Percentiles rank a stretch among this genome's conserved stretches.
Evolutionary conservation across 441 rosid genomes (phyloP).

Genomic region (Populus hybrid): DNA sequence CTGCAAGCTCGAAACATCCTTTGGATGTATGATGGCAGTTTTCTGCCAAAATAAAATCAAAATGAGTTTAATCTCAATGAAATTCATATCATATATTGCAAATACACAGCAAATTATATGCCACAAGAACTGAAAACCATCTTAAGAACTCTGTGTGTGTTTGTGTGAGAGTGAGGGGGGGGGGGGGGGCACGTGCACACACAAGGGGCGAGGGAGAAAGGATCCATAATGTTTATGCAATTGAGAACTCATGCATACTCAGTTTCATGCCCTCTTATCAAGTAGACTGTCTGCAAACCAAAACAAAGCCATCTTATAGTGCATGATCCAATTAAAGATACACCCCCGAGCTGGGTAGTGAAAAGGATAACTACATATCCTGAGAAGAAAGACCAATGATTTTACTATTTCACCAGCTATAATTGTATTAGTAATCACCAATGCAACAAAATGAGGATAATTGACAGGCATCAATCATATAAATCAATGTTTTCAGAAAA

Average conservation of each 20-base stretch:
- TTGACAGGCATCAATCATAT: neutral
- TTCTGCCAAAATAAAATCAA: slow-evolving; percentile 28
- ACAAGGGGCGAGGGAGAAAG: too few relatives aligned
- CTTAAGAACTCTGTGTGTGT: too few relatives aligned
- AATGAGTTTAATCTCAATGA: neutral
- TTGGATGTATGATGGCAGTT: slow-evolving; percentile 37
- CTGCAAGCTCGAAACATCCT: slow-evolving; percentile 46
- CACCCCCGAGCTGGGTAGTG: too few relatives aligned
- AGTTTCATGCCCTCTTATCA: too few relatives aligned
- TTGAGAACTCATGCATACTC: too few relatives aligned
- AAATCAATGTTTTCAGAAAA: neutral
- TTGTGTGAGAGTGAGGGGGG: too few relatives aligned
- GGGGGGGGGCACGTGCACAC: too few relatives aligned
- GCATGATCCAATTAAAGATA: neutral
- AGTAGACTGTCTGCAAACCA: too few relatives aligned
- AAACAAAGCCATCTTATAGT: neutral
- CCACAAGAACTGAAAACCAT: neutral
- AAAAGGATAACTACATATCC: neutral
- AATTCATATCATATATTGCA: neutral
- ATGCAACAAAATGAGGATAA: neutral
- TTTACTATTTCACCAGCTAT: neutral
- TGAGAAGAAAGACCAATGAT: neutral
- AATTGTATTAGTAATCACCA: neutral
- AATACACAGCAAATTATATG: neutral
- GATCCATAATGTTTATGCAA: too few relatives aligned